These are phyloP conservation scores for Tuber magnatum DNA, from an alignment of 495 filamentous ascomycete species.

Conservation along the genomic window DNA sequence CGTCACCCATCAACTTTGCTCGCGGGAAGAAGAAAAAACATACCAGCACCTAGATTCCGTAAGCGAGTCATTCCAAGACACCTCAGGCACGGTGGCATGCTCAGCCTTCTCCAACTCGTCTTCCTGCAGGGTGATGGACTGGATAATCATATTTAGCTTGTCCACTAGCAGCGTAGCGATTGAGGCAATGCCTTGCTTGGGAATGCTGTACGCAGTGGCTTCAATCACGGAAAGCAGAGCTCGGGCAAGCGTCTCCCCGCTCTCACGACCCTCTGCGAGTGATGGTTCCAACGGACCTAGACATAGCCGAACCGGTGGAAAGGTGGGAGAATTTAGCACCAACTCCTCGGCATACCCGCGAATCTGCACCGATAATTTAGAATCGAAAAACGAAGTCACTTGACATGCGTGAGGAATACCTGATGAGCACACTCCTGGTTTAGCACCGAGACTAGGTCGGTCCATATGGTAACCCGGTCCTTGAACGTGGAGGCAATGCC, in stretches of 20 bases:
- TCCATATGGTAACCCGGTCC: conserved; percentile 34
- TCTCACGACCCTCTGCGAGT: conserved; percentile 27
- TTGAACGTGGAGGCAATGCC: conserved; percentile 37
- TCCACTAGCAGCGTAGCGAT: conserved; percentile 33
- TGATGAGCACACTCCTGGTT: conserved; percentile 36
- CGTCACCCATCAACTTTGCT: neutral
- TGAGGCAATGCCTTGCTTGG: conserved; percentile 8
- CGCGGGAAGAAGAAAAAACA: neutral
- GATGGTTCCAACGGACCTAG: conserved; percentile 27
- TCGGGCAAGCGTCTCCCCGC: conserved; percentile 32
- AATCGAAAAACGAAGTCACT: neutral
- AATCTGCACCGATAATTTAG: conserved; percentile 15
- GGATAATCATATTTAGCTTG: conserved; percentile 38
- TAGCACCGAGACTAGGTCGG: conserved; percentile 36
- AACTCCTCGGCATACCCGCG: conserved; percentile 38
- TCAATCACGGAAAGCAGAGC: conserved; percentile 43
- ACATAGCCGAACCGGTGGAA: conserved; percentile 24
- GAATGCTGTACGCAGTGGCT: conserved; percentile 40
- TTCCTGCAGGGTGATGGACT: conserved; percentile 22
- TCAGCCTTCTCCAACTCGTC: conserved; percentile 25
- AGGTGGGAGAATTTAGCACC: conserved; percentile 31
- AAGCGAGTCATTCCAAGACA: conserved; percentile 27
- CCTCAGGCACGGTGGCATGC: conserved; percentile 15
- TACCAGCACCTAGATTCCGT: conserved; percentile 35
- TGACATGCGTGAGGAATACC: neutral